These are phyloP conservation scores for Beta corolliflora DNA, from an alignment of 179 eudicot genomes.

Conservation along the genomic window DNA sequence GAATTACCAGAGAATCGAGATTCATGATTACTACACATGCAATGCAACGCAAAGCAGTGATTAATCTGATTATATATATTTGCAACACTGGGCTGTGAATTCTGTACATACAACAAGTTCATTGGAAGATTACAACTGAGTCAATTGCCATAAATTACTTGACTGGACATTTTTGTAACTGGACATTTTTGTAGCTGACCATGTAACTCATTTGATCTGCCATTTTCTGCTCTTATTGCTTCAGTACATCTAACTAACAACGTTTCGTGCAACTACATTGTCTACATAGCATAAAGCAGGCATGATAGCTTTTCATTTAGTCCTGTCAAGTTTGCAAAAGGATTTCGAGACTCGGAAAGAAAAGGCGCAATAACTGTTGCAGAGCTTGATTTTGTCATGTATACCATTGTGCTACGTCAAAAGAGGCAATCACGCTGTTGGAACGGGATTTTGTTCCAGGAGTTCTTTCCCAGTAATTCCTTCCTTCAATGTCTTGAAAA, in stretches of 20 bases:
- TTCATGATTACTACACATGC: neutral
- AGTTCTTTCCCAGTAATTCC: conserved; percentile 91
- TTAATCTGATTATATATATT: neutral
- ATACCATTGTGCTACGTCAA: neutral
- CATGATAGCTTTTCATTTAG: neutral
- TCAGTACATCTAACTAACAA: neutral
- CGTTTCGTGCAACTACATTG: neutral
- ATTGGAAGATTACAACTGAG: neutral
- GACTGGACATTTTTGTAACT: neutral
- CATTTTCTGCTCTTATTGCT: neutral
- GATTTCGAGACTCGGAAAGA: neutral
- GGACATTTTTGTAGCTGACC: neutral
- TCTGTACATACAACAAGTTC: neutral
- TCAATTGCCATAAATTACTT: neutral
- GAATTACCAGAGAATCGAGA: neutral
- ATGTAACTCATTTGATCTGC: neutral
- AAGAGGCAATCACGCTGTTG: conserved; percentile 41
- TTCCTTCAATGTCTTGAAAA: conserved; percentile 77
- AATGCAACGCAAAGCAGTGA: neutral
- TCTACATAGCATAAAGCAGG: neutral
- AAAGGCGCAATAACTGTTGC: neutral
- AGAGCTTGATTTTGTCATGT: neutral
- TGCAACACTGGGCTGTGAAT: neutral
- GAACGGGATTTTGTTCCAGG: conserved; percentile 56
- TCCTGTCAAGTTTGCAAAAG: neutral